phyloP scores from a whole-genome alignment of 306 rosid species.

The Castanea sativa region DNA sequence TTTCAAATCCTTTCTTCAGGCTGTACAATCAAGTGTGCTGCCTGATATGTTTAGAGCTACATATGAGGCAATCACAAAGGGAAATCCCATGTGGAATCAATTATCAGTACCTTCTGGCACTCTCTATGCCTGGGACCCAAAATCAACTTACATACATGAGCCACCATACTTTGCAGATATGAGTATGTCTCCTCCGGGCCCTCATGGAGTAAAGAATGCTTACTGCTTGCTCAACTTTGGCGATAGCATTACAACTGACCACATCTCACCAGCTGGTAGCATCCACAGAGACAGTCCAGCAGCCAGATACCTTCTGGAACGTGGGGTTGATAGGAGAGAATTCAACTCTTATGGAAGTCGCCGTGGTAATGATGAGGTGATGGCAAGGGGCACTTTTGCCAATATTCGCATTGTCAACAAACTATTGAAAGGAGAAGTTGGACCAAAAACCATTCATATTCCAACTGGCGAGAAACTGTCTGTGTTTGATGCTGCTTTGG shows the following conservation, averaged over 20 bases:
- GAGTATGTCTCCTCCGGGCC: slow-evolving; percentile 96
- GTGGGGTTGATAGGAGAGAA: slow-evolving; percentile 87
- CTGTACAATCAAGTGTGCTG: slow-evolving; percentile 87
- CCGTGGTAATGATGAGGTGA: slow-evolving; percentile 91
- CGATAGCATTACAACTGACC: slow-evolving; percentile 96
- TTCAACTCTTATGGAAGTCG: slow-evolving; percentile 98
- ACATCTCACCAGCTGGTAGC: slow-evolving; percentile 99
- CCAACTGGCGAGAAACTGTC: slow-evolving; percentile 87
- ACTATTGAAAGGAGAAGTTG: slow-evolving; percentile 89
- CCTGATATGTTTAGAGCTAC: slow-evolving; percentile 93
- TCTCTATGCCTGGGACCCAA: slow-evolving; percentile 85
- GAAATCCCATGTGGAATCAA: slow-evolving; percentile 90
- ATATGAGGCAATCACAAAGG: slow-evolving; percentile 86
- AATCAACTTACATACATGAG: slow-evolving; percentile 85
- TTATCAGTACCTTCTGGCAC: slow-evolving; percentile 82
- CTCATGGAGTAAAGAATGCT: slow-evolving; percentile 78
- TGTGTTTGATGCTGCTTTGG: slow-evolving; percentile 85
- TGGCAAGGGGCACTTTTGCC: slow-evolving; percentile 96
- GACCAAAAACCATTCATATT: slow-evolving; percentile 84
- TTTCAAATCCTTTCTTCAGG: slow-evolving; percentile 48
- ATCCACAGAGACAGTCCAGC: slow-evolving; percentile 95
- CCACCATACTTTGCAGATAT: slow-evolving; percentile 86
- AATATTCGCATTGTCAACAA: slow-evolving; percentile 91
- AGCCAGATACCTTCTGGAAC: slow-evolving; percentile 83
- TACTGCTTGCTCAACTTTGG: slow-evolving; percentile 95